Evolutionary conservation across 2,329 filamentous ascomycete species (phyloP).

Genomic region (Hymenoscyphus albidus): DNA sequence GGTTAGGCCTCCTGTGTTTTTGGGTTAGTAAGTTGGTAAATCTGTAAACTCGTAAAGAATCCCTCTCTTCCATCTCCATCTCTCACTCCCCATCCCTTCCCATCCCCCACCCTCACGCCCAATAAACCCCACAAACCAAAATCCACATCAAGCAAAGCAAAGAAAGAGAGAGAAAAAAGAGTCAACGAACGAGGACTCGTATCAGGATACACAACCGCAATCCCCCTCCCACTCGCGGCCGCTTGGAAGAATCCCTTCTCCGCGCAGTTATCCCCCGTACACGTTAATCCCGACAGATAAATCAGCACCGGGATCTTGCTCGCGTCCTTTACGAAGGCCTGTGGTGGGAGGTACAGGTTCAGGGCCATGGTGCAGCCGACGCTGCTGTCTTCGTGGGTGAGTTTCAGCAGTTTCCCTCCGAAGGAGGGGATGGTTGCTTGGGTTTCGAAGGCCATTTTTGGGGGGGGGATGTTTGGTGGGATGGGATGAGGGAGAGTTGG

Average conservation of each 20-base stretch:
- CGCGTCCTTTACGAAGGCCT: slow-evolving; percentile 43
- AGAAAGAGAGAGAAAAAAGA: no score
- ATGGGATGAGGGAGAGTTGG: no score
- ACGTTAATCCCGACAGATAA: slow-evolving; percentile 92
- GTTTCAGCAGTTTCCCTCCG: slow-evolving; percentile 91
- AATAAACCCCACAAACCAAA: neutral
- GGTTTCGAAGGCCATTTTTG: slow-evolving; percentile 76
- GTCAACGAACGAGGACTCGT: slow-evolving; percentile 71
- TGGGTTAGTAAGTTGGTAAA: neutral
- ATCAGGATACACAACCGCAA: slow-evolving; percentile 94
- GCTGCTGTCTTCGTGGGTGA: slow-evolving; percentile 74
- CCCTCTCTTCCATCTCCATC: no score
- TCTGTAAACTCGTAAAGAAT: no score
- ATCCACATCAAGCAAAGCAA: no score
- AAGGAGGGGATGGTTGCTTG: slow-evolving; percentile 88
- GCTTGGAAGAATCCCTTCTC: slow-evolving; percentile 90
- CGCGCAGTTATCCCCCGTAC: slow-evolving; percentile 81
- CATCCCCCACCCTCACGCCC: neutral
- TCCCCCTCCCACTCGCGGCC: slow-evolving; percentile 71
- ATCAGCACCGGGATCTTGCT: slow-evolving; percentile 70
- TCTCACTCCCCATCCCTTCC: no score
- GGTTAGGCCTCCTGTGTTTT: slow-evolving; percentile 60
- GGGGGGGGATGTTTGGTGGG: neutral
- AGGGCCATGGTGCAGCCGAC: slow-evolving; percentile 88
- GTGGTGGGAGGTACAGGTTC: slow-evolving; percentile 84